Percentiles rank a stretch among this genome's conserved stretches.
phyloP scores from a whole-genome alignment of 2,329 filamentous ascomycete species.

The Beauveria rudraprayagi region DNA sequence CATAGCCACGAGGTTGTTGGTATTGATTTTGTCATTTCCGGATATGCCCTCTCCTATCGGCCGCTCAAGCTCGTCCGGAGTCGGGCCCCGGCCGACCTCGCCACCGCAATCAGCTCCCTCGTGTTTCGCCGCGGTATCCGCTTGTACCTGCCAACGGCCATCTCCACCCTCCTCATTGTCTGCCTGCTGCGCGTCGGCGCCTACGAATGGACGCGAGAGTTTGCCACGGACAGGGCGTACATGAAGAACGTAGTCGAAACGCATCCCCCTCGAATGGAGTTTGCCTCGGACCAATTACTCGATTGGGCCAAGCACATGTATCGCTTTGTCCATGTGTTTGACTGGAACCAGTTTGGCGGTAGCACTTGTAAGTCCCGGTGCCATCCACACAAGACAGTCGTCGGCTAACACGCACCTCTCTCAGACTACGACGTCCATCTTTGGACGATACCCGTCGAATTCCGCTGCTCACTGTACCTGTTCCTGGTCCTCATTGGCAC shows the following conservation, averaged over 20 bases:
- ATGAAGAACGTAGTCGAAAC: constrained; percentile 42
- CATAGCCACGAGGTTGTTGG: constrained; percentile 16
- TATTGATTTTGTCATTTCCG: constrained; percentile 8
- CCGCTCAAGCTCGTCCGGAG: too few relatives aligned
- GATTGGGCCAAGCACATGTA: constrained; percentile 43
- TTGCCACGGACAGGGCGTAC: constrained; percentile 33
- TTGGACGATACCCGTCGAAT: constrained; percentile 57
- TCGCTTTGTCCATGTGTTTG: constrained; percentile 42
- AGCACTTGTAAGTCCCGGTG: constrained; percentile 29
- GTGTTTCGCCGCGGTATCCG: constrained; percentile 44
- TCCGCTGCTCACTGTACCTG: constrained; percentile 48
- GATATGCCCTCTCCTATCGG: too few relatives aligned
- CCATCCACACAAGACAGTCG: constrained; percentile 15
- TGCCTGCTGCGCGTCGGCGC: constrained; percentile 35
- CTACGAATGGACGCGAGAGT: constrained; percentile 41
- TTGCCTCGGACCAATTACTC: constrained; percentile 30
- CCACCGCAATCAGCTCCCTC: constrained; percentile 39
- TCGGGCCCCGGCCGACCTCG: constrained; percentile 24
- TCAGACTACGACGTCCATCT: constrained; percentile 47
- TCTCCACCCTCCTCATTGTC: constrained; percentile 41
- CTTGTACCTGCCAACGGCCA: constrained; percentile 42
- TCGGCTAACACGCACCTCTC: constrained; percentile 16
- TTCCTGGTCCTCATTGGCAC: constrained; percentile 46
- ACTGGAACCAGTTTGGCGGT: constrained; percentile 40
- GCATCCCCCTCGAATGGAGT: constrained; percentile 33